Evolutionary conservation across 208 protist genomes (phyloP).

Genomic region (Acanthamoeba castellanii): DNA sequence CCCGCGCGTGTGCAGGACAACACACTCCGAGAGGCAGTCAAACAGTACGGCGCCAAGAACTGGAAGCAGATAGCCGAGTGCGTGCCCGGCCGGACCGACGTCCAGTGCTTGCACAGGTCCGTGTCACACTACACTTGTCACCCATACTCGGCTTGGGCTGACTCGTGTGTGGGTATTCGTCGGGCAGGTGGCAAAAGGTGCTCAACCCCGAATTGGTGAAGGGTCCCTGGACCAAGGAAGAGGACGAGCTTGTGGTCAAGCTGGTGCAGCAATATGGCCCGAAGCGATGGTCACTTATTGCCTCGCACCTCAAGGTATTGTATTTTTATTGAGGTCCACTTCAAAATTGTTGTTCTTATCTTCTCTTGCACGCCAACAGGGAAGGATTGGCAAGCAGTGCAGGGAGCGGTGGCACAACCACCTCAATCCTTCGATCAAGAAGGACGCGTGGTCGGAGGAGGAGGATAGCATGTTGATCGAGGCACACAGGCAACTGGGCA

Average conservation of each 20-base stretch:
- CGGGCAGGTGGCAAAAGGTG: constrained; percentile 86
- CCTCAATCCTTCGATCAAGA: constrained; percentile 88
- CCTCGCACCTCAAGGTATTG: constrained; percentile 62
- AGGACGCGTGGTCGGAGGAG: constrained; percentile 85
- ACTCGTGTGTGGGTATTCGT: constrained; percentile 9
- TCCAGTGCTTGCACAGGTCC: constrained; percentile 86
- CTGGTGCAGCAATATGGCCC: constrained; percentile 79
- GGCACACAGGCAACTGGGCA: constrained; percentile 52
- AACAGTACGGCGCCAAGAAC: constrained; percentile 64
- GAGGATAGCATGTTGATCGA: constrained; percentile 61
- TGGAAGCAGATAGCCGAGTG: constrained; percentile 88
- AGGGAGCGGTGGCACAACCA: constrained; percentile 88
- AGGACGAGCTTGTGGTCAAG: constrained; percentile 77
- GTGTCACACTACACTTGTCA: too few species aligned
- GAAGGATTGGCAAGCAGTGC: constrained; percentile 84
- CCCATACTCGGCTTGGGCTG: too few species aligned
- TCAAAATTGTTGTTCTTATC: too few species aligned
- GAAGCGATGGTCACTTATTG: constrained; percentile 81
- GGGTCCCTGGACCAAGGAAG: constrained; percentile 77
- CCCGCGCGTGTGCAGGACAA: constrained; percentile 31
- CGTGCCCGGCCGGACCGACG: constrained; percentile 84
- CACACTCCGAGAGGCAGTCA: constrained; percentile 62
- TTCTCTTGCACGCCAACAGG: not conserved
- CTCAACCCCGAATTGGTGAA: constrained; percentile 86
- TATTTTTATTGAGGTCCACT: too few species aligned